Conservation (phyloP, 768 basidiomycete species). For the Trametes cingulata region DNA sequence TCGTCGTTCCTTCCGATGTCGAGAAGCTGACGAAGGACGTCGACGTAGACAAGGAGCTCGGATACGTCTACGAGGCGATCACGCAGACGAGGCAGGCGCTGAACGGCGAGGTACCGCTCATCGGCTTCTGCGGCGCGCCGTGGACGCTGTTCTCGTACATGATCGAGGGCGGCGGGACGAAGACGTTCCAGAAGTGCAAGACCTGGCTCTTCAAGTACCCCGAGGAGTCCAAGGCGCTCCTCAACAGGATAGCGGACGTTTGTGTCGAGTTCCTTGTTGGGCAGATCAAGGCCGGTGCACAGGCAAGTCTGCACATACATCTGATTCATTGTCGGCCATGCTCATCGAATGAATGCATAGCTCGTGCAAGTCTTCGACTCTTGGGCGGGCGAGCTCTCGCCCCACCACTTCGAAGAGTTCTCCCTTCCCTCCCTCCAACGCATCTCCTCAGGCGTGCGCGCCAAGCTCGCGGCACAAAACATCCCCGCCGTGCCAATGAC, state of each 20-base stretch:
- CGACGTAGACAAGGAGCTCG: slow-evolving; percentile 80
- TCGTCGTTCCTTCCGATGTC: slow-evolving; percentile 75
- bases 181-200: slow-evolving; percentile 89
- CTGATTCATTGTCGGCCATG: not conserved
- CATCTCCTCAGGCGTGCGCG: slow-evolving; percentile 71
- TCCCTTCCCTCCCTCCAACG: slow-evolving; percentile 76
- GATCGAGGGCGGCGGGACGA: slow-evolving; percentile 95
- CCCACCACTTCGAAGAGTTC: slow-evolving; percentile 81
- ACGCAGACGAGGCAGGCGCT: slow-evolving; percentile 79
- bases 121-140: slow-evolving; percentile 96
- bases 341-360: slow-evolving; percentile 41
- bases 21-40: slow-evolving; percentile 59
- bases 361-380: slow-evolving; percentile 97
- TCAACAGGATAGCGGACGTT: slow-evolving; percentile 81
- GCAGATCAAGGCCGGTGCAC: slow-evolving; percentile 93
- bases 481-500: slow-evolving; percentile 76
- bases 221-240: slow-evolving; percentile 73
- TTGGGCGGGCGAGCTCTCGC: slow-evolving; percentile 90
- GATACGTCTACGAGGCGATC: slow-evolving; percentile 92
- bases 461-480: slow-evolving; percentile 51
- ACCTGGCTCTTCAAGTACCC: slow-evolving; percentile 94
- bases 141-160: slow-evolving; percentile 99
- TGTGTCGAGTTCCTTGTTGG: slow-evolving; percentile 90
- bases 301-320: slow-evolving; percentile 55
- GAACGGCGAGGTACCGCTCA: slow-evolving; percentile 88